These are phyloP conservation scores for Auriscalpium orientale DNA, from an alignment of 768 basidiomycete species.

Conservation along the genomic window DNA sequence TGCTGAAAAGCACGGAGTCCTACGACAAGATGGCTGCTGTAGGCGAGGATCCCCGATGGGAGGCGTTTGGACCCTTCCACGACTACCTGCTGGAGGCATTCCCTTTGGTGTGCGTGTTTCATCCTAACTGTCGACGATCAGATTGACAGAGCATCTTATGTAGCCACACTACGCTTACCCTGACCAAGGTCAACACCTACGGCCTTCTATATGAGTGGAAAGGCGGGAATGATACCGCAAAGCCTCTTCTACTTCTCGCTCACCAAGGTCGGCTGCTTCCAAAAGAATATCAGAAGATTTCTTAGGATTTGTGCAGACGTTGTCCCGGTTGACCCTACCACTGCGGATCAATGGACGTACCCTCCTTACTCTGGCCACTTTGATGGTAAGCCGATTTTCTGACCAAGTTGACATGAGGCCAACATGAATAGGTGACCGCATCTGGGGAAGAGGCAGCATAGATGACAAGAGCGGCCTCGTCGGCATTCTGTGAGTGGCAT, in stretches of 20 bases:
- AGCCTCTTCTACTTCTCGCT: constrained; percentile 47
- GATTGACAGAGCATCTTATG: neutral
- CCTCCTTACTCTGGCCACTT: no score
- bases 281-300: neutral
- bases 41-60: constrained; percentile 41
- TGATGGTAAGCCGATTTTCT: neutral
- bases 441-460: constrained; percentile 29
- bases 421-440: constrained; percentile 14
- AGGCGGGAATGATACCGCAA: constrained; percentile 39
- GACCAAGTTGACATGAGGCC: neutral
- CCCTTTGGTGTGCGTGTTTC: constrained; percentile 43
- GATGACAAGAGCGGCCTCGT: constrained; percentile 30
- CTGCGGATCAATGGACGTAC: no score
- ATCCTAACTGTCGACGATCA: no score
- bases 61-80: constrained; percentile 30
- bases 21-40: constrained; percentile 42
- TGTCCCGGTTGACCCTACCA: no score
- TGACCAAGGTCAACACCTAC: constrained; percentile 54
- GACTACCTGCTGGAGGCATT: constrained; percentile 44
- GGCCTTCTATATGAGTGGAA: constrained; percentile 55
- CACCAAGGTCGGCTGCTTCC: constrained; percentile 37
- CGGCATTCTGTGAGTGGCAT: constrained; percentile 21
- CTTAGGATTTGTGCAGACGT: constrained; percentile 29
- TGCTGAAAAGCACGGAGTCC: constrained; percentile 36
- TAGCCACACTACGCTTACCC: constrained; percentile 44